These are phyloP conservation scores for Huntiella moniliformis DNA, from an alignment of 2,329 filamentous ascomycete species.

Conservation along the genomic window DNA sequence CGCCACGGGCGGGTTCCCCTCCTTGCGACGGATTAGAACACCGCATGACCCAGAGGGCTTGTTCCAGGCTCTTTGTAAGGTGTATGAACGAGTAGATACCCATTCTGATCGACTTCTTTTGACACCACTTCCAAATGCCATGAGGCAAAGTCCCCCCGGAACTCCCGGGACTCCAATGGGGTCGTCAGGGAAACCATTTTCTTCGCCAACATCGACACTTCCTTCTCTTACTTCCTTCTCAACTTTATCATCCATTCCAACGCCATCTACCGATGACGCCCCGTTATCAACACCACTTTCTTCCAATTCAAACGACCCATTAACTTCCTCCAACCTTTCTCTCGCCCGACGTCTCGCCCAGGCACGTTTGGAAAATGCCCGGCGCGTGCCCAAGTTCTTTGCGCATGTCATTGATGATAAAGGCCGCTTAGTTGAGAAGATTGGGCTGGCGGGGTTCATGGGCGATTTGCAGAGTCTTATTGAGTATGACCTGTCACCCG, in stretches of 20 bases:
- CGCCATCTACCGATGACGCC: too few species aligned
- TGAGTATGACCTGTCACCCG: slow-evolving; percentile 39
- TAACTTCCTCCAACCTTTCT: slow-evolving; percentile 22
- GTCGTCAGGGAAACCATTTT: slow-evolving; percentile 9
- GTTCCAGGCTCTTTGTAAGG: slow-evolving; percentile 51
- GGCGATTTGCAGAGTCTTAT: slow-evolving; percentile 41
- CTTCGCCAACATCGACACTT: slow-evolving; percentile 13
- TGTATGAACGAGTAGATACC: slow-evolving; percentile 34
- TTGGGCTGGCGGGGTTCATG: slow-evolving; percentile 40
- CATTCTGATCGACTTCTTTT: slow-evolving; percentile 28
- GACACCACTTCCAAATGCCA: too few species aligned
- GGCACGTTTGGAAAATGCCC: slow-evolving; percentile 40
- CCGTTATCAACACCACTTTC: too few species aligned
- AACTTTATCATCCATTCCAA: slow-evolving; percentile 15
- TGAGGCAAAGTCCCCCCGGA: too few species aligned
- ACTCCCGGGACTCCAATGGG: too few species aligned
- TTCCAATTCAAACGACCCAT: too few species aligned
- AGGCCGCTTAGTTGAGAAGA: slow-evolving; percentile 31
- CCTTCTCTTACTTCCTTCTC: neutral
- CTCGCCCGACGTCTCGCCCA: slow-evolving; percentile 45
- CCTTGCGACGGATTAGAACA: slow-evolving; percentile 37
- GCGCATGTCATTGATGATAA: slow-evolving; percentile 38
- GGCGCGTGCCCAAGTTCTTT: slow-evolving; percentile 32
- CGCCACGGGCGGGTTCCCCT: slow-evolving; percentile 40
- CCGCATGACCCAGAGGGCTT: slow-evolving; percentile 51